Evolutionary conservation across 495 filamentous ascomycete species (phyloP).

Genomic region (Penicillium turbatum): DNA sequence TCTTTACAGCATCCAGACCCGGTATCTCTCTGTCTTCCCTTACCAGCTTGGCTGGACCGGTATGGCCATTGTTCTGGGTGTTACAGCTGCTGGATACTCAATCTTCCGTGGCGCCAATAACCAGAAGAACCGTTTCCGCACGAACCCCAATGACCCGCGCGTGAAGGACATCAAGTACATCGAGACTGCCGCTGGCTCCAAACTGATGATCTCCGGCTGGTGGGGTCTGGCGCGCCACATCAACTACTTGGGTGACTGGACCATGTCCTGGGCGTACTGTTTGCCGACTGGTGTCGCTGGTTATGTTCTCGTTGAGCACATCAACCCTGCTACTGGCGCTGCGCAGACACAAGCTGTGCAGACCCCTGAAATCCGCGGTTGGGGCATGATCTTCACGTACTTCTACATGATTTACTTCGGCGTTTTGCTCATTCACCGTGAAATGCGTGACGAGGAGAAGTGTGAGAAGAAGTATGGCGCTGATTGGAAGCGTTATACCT

Average conservation of each 20-base stretch:
- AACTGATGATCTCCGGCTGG: conserved; percentile 84
- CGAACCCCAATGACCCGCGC: conserved; percentile 75
- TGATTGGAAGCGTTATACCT: conserved; percentile 89
- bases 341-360: conserved; percentile 58
- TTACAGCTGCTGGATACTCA: conserved; percentile 67
- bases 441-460: conserved; percentile 87
- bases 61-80: conserved; percentile 54
- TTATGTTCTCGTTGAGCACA: conserved; percentile 54
- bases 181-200: conserved; percentile 75
- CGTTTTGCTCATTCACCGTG: conserved; percentile 83
- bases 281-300: conserved; percentile 86
- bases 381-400: conserved; percentile 86
- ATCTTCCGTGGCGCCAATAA: conserved; percentile 92
- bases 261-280: conserved; percentile 88
- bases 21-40: conserved; percentile 85
- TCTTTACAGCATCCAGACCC: conserved; percentile 76
- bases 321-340: conserved; percentile 48
- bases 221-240: conserved; percentile 92
- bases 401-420: conserved; percentile 96
- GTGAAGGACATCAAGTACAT: conserved; percentile 82
- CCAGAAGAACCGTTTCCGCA: conserved; percentile 93
- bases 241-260: conserved; percentile 98
- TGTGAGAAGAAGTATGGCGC: conserved; percentile 87
- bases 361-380: conserved; percentile 64
- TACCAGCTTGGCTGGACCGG: conserved; percentile 65